phyloP scores from a whole-genome alignment of 345 rosid genomes.

The Bretschneidera sinensis region DNA sequence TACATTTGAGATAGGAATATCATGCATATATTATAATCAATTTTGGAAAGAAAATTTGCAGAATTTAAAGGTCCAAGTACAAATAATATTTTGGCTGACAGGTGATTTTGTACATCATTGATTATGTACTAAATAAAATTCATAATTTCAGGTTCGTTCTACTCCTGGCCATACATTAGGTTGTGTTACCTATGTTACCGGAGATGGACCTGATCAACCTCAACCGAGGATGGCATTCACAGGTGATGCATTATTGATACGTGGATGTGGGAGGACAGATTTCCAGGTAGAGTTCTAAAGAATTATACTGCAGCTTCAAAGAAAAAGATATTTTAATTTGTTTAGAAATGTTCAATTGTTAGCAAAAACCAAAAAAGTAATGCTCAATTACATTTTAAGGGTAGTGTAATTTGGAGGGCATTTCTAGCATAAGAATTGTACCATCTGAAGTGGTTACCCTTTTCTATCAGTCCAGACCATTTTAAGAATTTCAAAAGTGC shows the following conservation, averaged over 20 bases:
- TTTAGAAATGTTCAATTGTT: not conserved
- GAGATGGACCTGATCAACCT: constrained; percentile 76
- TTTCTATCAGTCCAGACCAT: not conserved
- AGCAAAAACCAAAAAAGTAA: no score
- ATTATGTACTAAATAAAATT: constrained; percentile 1
- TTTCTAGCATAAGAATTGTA: no score
- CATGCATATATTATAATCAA: no score
- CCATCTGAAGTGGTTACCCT: no score
- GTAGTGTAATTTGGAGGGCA: no score
- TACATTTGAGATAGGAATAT: not conserved
- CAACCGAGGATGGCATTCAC: constrained; percentile 93
- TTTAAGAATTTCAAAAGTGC: not conserved
- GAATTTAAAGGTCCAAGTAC: not conserved
- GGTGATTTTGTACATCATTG: no score
- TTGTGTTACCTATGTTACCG: constrained; percentile 91
- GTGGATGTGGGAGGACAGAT: constrained; percentile 98
- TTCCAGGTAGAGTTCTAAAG: constrained; percentile 63
- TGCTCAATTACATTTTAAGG: not conserved
- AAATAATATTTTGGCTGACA: not conserved
- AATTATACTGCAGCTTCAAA: not conserved
- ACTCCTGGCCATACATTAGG: constrained; percentile 96
- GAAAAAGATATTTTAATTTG: not conserved
- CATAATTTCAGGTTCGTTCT: constrained; percentile 54
- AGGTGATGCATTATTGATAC: constrained; percentile 79
- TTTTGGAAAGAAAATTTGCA: no score